phyloP scores from a whole-genome alignment of 78 protist species.

The Dictyostelium discoideum region DNA sequence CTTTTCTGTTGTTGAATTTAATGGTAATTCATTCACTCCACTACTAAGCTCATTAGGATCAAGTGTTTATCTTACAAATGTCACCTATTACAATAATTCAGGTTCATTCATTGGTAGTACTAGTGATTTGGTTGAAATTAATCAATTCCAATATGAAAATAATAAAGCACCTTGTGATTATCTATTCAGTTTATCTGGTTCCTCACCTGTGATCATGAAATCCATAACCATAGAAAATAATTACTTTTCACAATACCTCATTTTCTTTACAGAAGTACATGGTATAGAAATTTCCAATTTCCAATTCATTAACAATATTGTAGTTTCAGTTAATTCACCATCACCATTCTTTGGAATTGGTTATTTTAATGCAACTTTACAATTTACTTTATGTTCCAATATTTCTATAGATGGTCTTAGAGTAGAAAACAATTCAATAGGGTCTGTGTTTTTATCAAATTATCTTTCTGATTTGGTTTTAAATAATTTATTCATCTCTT shows the following conservation, averaged over 20 bases:
- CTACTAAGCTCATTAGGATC: rapidly evolving
- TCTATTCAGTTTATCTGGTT: too few relatives aligned
- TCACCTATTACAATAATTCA: background rate
- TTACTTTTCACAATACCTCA: background rate
- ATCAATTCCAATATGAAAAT: background rate
- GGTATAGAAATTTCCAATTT: background rate
- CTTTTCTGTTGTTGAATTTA: background rate
- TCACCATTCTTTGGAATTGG: background rate
- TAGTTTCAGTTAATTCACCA: background rate
- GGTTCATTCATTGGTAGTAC: background rate
- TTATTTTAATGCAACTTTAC: background rate
- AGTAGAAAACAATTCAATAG: background rate
- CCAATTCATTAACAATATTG: background rate
- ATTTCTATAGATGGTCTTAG: background rate
- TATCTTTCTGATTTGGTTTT: background rate
- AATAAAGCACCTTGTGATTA: background rate
- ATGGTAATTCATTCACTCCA: background rate
- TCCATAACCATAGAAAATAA: background rate
- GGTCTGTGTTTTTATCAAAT: background rate
- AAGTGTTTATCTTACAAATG: background rate
- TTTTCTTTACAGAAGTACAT: too few relatives aligned
- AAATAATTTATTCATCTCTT: background rate
- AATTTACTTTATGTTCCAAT: background rate
- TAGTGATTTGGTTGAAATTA: too few relatives aligned
- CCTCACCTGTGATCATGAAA: background rate